Base-by-base conservation (phyloP, 2,329 filamentous ascomycete genomes). In the Xenoacremonium recifei region DNA sequence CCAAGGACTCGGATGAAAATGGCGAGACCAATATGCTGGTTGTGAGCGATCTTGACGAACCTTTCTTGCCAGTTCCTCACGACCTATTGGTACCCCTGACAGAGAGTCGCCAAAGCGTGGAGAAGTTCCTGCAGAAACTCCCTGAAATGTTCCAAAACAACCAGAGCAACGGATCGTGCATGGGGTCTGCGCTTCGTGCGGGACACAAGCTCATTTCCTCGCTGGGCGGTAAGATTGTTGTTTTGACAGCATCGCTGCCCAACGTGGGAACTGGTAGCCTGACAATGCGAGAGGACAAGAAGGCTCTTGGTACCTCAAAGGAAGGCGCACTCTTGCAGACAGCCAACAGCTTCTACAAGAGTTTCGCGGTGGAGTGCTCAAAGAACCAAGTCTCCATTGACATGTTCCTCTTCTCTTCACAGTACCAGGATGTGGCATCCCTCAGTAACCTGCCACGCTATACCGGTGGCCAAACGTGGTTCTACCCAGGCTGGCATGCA, bases 361-460 rank as follows among this genome's bases (percentile, higher is more conserved):
- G 89, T 59, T 99, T 99, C 60, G 93, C 93, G 1, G 93, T 99
- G 3, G 93, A 99, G 64, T 99, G 93, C 68, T 96, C 91, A 27
- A 99, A 99, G 74, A 95, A 95, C 54, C 93, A 99, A 67, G 93
- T 99, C 20, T 97, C 91, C 0, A 90, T 99, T 54, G 91, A 96
- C 65, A 96, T 96, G 91, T 96, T 96, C 73, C 75, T 96, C 37
- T 96, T 96, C 71, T 93, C 89, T 4, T 91, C 89, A 13, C 88
- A 93, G 63, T 96, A 99, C 66, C 93, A 97, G 68, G 93, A 99
- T 63, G 93, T 99, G 38, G 93, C 93, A 5, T 96, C 91, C 21
- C 76, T 99, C 40, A 96, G 90, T 74, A 96, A 96, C 65, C 76
- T 99, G 36, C 93, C 93, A 35, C 79, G 93, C 56, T 99, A 97